Evolutionary conservation across 768 basidiomycete genomes (phyloP).

Genomic region (Hygrophoropsis aurantiaca): DNA sequence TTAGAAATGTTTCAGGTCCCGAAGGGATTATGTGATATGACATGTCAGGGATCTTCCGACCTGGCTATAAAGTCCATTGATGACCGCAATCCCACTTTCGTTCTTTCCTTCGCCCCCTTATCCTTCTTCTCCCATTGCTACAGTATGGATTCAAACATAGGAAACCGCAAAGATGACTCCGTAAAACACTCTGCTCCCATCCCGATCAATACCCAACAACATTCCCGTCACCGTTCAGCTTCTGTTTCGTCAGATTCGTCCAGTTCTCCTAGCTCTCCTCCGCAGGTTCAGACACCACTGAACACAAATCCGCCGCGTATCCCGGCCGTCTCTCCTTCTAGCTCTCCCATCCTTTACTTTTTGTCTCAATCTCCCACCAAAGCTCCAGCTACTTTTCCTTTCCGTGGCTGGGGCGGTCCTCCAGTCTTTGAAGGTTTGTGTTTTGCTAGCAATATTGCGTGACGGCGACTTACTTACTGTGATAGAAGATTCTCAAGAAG

Average conservation of each 20-base stretch:
- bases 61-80: conserved; percentile 15
- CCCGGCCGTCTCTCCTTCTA: conserved; percentile 52
- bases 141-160: conserved; percentile 17
- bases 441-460: background rate
- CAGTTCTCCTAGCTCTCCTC: conserved; percentile 51
- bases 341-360: conserved; percentile 74
- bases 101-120: conserved; percentile 1
- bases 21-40: conserved; percentile 11
- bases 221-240: conserved; percentile 54
- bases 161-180: conserved; percentile 19
- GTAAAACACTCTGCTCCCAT: conserved; percentile 66
- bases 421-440: conserved; percentile 64
- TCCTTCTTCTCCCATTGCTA: conserved; percentile 3
- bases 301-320: conserved; percentile 41
- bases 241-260: conserved; percentile 65
- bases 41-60: conserved; percentile 8
- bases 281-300: conserved; percentile 52
- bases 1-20: no score
- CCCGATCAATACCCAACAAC: conserved; percentile 47
- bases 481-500: conserved; percentile 42
- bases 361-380: conserved; percentile 58
- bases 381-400: conserved; percentile 56
- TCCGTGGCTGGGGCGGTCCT: conserved; percentile 49
- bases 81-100: conserved; percentile 5
- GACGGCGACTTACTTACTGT: background rate